phyloP scores from a whole-genome alignment of 176 grass and related monocot genomes.

The Zea luxurians region DNA sequence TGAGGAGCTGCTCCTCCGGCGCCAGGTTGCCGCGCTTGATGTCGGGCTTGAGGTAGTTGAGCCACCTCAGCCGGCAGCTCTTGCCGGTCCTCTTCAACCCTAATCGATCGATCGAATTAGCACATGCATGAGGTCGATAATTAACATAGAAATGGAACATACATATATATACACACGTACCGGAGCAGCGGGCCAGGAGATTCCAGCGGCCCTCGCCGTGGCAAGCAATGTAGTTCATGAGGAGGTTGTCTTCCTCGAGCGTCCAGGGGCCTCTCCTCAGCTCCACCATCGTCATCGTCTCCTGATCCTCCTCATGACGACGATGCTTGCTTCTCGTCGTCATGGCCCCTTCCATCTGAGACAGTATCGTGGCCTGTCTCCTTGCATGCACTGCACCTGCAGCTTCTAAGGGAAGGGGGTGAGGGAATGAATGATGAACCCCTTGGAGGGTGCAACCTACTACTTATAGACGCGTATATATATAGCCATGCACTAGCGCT shows the following conservation, averaged over 20 bases:
- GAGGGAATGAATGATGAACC: slow-evolving; percentile 13
- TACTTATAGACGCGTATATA: slow-evolving; percentile 34
- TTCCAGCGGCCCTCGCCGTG: slow-evolving; percentile 94
- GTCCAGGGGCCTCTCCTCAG: slow-evolving; percentile 88
- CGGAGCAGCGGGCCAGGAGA: slow-evolving; percentile 79
- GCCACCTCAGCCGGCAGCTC: slow-evolving; percentile 84
- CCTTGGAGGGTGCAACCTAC: slow-evolving; percentile 37
- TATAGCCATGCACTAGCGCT: slow-evolving; percentile 51
- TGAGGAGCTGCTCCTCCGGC: slow-evolving; percentile 84
- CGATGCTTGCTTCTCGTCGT: slow-evolving; percentile 46
- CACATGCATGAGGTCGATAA: background rate
- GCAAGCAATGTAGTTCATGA: slow-evolving; percentile 91
- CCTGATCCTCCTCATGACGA: slow-evolving; percentile 36
- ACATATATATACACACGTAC: slow-evolving; percentile 30
- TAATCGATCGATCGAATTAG: slow-evolving; percentile 22
- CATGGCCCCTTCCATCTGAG: slow-evolving; percentile 64
- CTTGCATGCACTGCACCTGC: background rate
- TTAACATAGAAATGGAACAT: too few species aligned
- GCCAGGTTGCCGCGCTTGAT: slow-evolving; percentile 82
- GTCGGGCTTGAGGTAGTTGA: slow-evolving; percentile 93
- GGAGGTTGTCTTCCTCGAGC: slow-evolving; percentile 81
- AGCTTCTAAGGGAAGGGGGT: too few species aligned
- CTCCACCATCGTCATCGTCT: slow-evolving; percentile 46
- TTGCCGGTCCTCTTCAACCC: slow-evolving; percentile 92
- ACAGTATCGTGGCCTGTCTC: slow-evolving; percentile 48